These are phyloP conservation scores for Akebia trifoliata DNA, from an alignment of 164 flowering plant genomes.

Conservation along the genomic window DNA sequence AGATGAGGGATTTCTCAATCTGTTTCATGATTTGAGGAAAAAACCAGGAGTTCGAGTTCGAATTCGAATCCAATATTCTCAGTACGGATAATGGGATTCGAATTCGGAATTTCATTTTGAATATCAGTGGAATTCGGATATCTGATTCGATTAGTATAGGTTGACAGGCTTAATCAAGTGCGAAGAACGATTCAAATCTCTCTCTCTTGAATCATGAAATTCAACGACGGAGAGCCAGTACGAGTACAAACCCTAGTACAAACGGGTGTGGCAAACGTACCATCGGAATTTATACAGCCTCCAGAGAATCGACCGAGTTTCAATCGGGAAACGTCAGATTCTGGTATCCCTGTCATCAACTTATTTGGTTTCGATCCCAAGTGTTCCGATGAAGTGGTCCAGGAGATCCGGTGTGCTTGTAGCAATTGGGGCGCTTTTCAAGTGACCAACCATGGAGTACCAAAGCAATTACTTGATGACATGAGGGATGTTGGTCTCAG, in stretches of 20 bases:
- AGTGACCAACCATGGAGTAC: constrained; percentile 65
- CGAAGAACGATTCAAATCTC: no score
- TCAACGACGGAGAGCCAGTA: not conserved
- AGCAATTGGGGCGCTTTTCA: constrained; percentile 88
- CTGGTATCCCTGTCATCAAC: constrained; percentile 48
- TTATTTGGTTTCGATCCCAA: constrained; percentile 27
- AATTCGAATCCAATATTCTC: no score
- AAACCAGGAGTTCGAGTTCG: no score
- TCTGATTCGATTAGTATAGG: no score
- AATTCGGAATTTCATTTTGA: no score
- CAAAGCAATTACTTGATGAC: constrained; percentile 30
- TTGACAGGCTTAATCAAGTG: no score
- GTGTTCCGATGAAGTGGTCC: constrained; percentile 18
- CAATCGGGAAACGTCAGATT: not conserved
- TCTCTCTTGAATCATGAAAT: constrained; percentile 12
- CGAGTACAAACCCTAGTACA: constrained; percentile 51
- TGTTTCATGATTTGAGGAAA: no score
- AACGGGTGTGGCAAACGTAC: constrained; percentile 35
- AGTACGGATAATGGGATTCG: no score
- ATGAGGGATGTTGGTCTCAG: constrained; percentile 39
- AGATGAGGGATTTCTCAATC: no score
- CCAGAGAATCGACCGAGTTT: constrained; percentile 39
- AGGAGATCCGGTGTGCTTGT: constrained; percentile 41
- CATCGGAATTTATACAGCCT: constrained; percentile 63
- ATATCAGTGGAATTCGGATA: no score